Evolutionary conservation across 1,284 basidiomycete genomes (phyloP), one percentile per base, ranked within the genome.

Genomic region (Anthracocystis setariae): DNA sequence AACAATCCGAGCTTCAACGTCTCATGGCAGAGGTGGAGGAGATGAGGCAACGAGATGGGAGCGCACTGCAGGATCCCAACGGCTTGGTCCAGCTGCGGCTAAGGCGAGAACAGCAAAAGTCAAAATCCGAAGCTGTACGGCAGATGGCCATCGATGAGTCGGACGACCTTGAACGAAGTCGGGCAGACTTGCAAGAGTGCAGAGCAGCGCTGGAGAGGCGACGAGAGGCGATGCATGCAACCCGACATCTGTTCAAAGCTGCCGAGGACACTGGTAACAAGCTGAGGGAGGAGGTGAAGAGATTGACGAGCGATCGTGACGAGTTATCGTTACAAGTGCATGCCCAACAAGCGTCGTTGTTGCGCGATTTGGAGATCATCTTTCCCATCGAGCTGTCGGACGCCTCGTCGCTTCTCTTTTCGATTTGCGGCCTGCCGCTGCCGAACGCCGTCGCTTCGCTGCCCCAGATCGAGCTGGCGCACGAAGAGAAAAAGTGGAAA

Each of bases 361-460:
- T 82, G 4, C 73, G 70, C 3, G 69, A 69, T 5, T 66, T 82
- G 17, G 80, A 82, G 38, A 45, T 54, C 12, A 78, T 82, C 57
- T 82, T 75, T 38, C 81, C 80, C 13, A 78, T 82, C 64, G 73
- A 82, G 32, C 53, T 82, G 13, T 68, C 67, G 18, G 73, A 77
- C 47, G 74, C 77, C 0, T 75, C 77, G 10, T 64, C 68, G 5
- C 65, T 82, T n/a, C 73, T 82, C 13, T 82, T 77, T 43, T 78
- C 77, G 20, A 80, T 82, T 33, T 72, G 67, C 29, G 69, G 60
- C 8, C 57, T 81, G 12, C 74, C 78, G 2, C 58, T 82, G 20
- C 74, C 80, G 9, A 82, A 81, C 51, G 73, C 60, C 3, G 72
- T 73, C 18, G 42, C 57, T 9, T 72, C 64, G 23, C 68, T 68